A percentile compares a stretch with the other conserved stretches of the same genome.
Evolutionary conservation across 108 stramenopile genomes (phyloP).

Genomic region (Parmales sp.): DNA sequence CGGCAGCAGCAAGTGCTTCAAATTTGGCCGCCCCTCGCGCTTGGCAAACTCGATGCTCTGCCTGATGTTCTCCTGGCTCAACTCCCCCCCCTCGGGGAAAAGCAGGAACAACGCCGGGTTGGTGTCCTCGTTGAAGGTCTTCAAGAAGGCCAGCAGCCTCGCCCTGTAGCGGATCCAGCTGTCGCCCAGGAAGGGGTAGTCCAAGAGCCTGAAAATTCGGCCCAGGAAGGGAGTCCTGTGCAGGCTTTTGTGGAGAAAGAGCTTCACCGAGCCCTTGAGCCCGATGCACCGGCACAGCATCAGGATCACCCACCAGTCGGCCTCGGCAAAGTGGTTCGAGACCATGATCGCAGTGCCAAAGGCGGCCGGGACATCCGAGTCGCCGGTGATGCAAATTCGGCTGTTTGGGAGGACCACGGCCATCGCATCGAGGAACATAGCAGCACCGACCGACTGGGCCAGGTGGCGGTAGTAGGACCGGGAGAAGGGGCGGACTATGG

Average conservation of each 20-base stretch:
- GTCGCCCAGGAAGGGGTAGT: too few species aligned
- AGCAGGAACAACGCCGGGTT: constrained; percentile 31
- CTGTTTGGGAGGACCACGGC: constrained; percentile 53
- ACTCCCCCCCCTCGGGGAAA: constrained; percentile 18
- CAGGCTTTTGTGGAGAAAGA: constrained; percentile 42
- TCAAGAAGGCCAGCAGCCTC: too few species aligned
- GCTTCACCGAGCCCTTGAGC: constrained; percentile 52
- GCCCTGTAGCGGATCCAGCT: too few species aligned
- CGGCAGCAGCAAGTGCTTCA: constrained; percentile 59
- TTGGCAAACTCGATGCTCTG: constrained; percentile 61
- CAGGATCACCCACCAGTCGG: constrained; percentile 59
- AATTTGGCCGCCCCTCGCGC: constrained; percentile 57
- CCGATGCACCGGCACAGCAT: constrained; percentile 63
- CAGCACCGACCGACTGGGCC: constrained; percentile 28
- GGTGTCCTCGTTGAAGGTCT: constrained; percentile 42
- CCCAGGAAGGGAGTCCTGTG: too few species aligned
- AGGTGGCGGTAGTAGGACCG: constrained; percentile 37
- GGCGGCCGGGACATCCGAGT: constrained; percentile 57
- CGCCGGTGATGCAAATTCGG: constrained; percentile 50
- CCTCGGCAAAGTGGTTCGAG: constrained; percentile 51
- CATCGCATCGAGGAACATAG: constrained; percentile 49
- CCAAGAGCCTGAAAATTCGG: too few species aligned
- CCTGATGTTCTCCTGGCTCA: constrained; percentile 25
- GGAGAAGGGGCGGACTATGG: constrained; percentile 51
- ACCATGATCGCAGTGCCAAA: constrained; percentile 55